A percentile compares a stretch with the other conserved stretches of the same genome.
Evolutionary conservation across 1,284 basidiomycete species (phyloP).

Genomic region (Tremellales sp.): DNA sequence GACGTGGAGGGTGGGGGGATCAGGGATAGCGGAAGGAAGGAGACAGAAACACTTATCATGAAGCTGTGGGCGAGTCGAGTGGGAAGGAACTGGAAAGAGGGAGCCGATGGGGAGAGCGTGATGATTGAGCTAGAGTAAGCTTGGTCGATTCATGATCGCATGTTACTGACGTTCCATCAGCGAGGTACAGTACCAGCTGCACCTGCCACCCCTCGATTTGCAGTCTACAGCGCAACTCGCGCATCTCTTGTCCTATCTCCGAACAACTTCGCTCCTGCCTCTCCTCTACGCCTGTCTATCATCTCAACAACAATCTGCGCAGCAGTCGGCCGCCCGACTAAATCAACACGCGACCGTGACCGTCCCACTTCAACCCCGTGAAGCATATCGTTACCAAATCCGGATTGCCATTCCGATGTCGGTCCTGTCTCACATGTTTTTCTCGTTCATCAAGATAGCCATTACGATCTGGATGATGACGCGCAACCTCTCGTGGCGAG

Average conservation of each 20-base stretch:
- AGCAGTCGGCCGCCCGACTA: conserved; percentile 1
- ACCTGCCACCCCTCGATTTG: conserved; percentile 30
- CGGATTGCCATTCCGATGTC: conserved; percentile 19
- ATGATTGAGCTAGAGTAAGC: conserved; percentile 41
- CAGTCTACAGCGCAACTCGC: conserved; percentile 27
- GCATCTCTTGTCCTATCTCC: conserved; percentile 38
- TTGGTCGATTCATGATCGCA: background rate
- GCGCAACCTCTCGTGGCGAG: conserved; percentile 31
- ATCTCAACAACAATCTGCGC: conserved; percentile 1
- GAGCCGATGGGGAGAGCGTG: conserved; percentile 18
- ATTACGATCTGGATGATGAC: conserved; percentile 42
- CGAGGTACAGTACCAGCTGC: conserved; percentile 19
- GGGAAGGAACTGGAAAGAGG: conserved; percentile 22
- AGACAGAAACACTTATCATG: background rate
- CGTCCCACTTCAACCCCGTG: conserved; percentile 8
- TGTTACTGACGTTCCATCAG: conserved; percentile 16
- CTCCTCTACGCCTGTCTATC: conserved; percentile 16
- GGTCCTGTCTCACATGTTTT: conserved; percentile 28
- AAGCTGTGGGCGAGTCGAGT: conserved; percentile 21
- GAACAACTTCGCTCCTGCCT: conserved; percentile 32
- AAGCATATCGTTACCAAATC: conserved; percentile 11
- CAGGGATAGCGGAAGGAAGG: conserved; percentile 17
- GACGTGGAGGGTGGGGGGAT: conserved; percentile 13
- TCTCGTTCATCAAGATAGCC: conserved; percentile 27
- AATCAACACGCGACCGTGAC: background rate